Base-by-base conservation (phyloP, 495 filamentous ascomycete genomes). In the Aspergillus coremiiformis region DNA sequence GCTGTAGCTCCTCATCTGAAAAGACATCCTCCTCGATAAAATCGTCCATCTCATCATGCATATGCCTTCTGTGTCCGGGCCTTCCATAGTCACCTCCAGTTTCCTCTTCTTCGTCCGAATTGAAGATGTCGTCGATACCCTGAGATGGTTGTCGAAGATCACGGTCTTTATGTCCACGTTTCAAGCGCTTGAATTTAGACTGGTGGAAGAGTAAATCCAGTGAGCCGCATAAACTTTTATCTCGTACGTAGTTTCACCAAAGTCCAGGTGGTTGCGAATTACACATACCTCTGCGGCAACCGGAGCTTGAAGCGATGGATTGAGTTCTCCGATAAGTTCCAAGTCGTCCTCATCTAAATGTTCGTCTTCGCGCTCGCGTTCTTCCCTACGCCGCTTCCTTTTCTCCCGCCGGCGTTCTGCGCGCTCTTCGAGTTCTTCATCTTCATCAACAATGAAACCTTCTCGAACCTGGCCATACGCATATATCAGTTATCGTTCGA, bases 11-110 rank as follows among this genome's bases (percentile, higher is more conserved):
- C 49, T 93, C 90, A 53, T 96, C 90, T 52, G 89, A 90, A 33
- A 90, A 85, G 48, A 86, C 90, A 57, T 96, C 93, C 54, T 96
- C 89, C 60, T 96, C 92, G 61, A 98, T 98, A 71, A 98, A 98
- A 63, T 90, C 93, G 47, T 87, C 93, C 61, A 97, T 90, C 62
- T 98, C 93, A 63, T 95, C 88, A 21, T 79, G 80, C 42, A 80
- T 67, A n/a, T 72, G 69, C 65, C 72, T 74, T 63, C 70, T 72
- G 47, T 68, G 68, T 35, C 72, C 65, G 45, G 80, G 74, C 5
- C 77, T 65, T 26, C 79, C 78, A 19, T 89, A 86, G 42, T 77
- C 79, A 23, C 61, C 64, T 5, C 71, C 70, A 6, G 55, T 49
- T 58, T 83, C 82, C 27, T 95, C 92, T 47, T 98, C 93, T 32